Evolutionary conservation across 2,329 filamentous ascomycete species (phyloP), one percentile per base, ranked within the genome.

Genomic region (Fusarium albosuccineum): DNA sequence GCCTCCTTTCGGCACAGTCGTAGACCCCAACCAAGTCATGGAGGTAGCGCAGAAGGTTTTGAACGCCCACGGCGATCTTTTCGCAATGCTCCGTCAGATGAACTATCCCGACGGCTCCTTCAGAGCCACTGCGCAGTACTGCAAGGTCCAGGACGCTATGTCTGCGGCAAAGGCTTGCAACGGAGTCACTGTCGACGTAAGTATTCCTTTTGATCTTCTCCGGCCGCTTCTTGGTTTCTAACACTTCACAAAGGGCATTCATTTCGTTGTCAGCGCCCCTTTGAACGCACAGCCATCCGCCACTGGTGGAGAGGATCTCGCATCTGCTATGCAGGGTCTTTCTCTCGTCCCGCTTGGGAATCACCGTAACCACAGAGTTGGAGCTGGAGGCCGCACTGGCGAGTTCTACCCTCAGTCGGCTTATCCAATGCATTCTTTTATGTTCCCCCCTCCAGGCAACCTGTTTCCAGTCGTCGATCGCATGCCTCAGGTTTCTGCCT

Each of bases 41-140:
- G 75, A 77, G 33, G 67, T 68, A 3, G 68, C 73, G 0, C 70
- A 71, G 44, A 64, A 73, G 4, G 69, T 83, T 13, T 74, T 89
- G 4, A 77, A 81, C 14, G 70, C 73, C 0, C 81, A 87, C 51
- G 87, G 86, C 0, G 81, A 83, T 10, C 72, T 89, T 0, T 86
- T 85, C 65, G 85, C 86, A 0, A 82, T 87, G 67, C 79, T 85
- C 49, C 79, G 79, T 33, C 74, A 80, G 11, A 70, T 76, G 13
- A 78, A 77, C 11, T 79, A 79, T 7, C 77, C 80, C 9, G 79
- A 82, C 33, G 82, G 80, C 8, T 71, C 81, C 6, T 80, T 86
- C 64, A 80, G 78, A 54, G 83, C 84, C 8, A 74, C 86, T 46
- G 82, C 82, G 2, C 86, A 89, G 68, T 89, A 84, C 59, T 82